Evolutionary conservation across 371 early-diverging fungal species (phyloP).

Genomic region (Umbelopsis sp.): DNA sequence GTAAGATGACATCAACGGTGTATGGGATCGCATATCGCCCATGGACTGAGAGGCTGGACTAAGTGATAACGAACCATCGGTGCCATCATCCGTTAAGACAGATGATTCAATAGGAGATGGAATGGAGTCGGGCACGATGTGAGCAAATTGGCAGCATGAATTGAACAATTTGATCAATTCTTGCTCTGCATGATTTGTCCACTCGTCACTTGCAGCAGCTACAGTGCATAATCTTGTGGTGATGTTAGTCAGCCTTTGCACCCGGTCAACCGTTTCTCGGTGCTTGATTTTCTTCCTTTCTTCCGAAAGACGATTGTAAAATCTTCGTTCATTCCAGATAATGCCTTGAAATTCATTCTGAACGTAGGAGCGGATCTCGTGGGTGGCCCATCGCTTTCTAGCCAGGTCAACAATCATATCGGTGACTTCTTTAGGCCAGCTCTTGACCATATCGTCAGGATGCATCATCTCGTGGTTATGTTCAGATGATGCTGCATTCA

Average conservation of each 20-base stretch:
- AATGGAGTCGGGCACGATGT: conserved; percentile 4
- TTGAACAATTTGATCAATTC: conserved; percentile 4
- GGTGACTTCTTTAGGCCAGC: conserved; percentile 55
- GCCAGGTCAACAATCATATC: conserved; percentile 49
- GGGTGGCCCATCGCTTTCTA: conserved; percentile 44
- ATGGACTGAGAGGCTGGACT: conserved; percentile 6
- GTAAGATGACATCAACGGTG: conserved; percentile 14
- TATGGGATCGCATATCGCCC: conserved; percentile 2
- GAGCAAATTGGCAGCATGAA: conserved; percentile 10
- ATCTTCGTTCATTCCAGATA: conserved; percentile 63
- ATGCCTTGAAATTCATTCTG: conserved; percentile 60
- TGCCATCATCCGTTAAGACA: not conserved
- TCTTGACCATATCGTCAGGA: conserved; percentile 61
- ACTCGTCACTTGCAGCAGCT: conserved; percentile 46
- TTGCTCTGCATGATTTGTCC: conserved; percentile 5
- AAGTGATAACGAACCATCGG: conserved; percentile 1
- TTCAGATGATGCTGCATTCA: conserved; percentile 58
- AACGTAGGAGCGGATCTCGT: conserved; percentile 63
- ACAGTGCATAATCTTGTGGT: conserved; percentile 44
- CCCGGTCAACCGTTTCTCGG: conserved; percentile 37
- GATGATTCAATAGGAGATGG: conserved; percentile 3
- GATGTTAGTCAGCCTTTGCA: conserved; percentile 29
- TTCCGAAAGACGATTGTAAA: conserved; percentile 63
- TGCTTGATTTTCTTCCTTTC: conserved; percentile 54
- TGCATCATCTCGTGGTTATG: conserved; percentile 65